phyloP scores from a whole-genome alignment of 768 basidiomycete genomes.

The Termitomyces sp. region DNA sequence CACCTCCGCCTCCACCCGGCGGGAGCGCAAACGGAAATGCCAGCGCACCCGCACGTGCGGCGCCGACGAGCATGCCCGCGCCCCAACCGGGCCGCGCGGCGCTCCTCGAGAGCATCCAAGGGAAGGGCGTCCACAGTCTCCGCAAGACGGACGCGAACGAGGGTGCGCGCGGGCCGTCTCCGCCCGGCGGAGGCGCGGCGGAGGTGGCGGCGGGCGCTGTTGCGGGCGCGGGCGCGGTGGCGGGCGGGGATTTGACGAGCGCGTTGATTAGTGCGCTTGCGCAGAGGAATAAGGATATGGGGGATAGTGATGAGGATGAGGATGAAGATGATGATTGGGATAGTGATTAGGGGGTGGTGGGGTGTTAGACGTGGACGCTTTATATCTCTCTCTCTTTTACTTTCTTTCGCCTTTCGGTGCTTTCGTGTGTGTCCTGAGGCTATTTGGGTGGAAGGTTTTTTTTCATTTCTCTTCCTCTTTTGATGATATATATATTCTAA shows the following conservation, averaged over 20 bases:
- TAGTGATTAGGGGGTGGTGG: slow-evolving; percentile 30
- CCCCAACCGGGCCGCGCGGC: slow-evolving; percentile 49
- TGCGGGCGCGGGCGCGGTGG: slow-evolving; percentile 26
- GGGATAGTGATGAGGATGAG: slow-evolving; percentile 23
- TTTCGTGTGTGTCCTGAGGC: neutral
- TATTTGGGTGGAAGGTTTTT: neutral
- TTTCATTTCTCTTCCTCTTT: neutral
- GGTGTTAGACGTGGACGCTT: neutral
- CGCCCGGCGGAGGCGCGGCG: slow-evolving; percentile 31
- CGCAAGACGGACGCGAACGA: slow-evolving; percentile 10
- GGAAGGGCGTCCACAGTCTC: slow-evolving; percentile 8
- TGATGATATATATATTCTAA: neutral
- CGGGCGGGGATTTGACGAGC: slow-evolving; percentile 67
- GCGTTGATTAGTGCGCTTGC: slow-evolving; percentile 77
- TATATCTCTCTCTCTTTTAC: neutral
- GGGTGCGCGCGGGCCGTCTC: neutral
- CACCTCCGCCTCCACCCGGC: slow-evolving; percentile 24
- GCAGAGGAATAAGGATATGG: slow-evolving; percentile 69
- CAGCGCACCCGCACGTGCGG: slow-evolving; percentile 9
- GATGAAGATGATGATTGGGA: slow-evolving; percentile 60
- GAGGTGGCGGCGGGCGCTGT: slow-evolving; percentile 30
- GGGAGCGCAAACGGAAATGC: slow-evolving; percentile 11
- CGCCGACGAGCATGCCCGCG: slow-evolving; percentile 33
- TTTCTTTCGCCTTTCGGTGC: neutral
- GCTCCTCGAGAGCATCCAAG: slow-evolving; percentile 10